Evolutionary conservation across 129 eudicot species (phyloP), one percentile per base, ranked within the genome.

Genomic region (Flaveria robusta): DNA sequence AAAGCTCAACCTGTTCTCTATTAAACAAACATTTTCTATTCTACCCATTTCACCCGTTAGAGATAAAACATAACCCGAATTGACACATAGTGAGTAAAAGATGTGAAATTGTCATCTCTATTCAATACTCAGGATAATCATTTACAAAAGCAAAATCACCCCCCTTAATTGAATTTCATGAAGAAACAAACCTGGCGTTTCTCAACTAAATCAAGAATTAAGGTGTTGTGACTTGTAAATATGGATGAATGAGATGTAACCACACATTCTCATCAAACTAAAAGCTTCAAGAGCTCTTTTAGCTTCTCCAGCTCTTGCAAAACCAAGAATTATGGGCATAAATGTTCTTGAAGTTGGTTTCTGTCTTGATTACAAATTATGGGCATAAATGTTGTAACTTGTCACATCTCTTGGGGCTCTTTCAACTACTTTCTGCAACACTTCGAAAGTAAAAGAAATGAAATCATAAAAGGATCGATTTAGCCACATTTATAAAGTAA

Each of bases 251-350:
- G 97, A 96, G 76, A 88, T 77, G 77, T n/a, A n/a, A 45, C 98
- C 98, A 64, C 85, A 87, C 85, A 83, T 89, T 83, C 97, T 88
- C 98, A 94, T 94, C 85, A 87, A 82, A 81, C 88, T 77, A 77
- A 94, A 88, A 62, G 87, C 86, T 34, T 91, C 88, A 22, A 82
- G 88, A 50, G 98, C 97, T 84, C 77, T 83, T 84, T 85, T 86
- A 79, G 86, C 76, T 42, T 91, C 90, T 67, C 98, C 98, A 37
- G 89, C 80, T 82, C 87, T 87, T 1, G 97, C 97, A 86, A 78
- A 91, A 63, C 86, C 86, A 81, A 88, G 98, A 70, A 94, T 94
- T 23, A 91, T 94, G 41, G 98, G 98, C 96, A 91, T 84, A 86
- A 88, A 94, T 64, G 97, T 85, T 66, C 93, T 80, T 37, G 97